These are phyloP conservation scores for Pseudopyricularia javanii DNA, from an alignment of 2,329 filamentous ascomycete species.

Conservation along the genomic window DNA sequence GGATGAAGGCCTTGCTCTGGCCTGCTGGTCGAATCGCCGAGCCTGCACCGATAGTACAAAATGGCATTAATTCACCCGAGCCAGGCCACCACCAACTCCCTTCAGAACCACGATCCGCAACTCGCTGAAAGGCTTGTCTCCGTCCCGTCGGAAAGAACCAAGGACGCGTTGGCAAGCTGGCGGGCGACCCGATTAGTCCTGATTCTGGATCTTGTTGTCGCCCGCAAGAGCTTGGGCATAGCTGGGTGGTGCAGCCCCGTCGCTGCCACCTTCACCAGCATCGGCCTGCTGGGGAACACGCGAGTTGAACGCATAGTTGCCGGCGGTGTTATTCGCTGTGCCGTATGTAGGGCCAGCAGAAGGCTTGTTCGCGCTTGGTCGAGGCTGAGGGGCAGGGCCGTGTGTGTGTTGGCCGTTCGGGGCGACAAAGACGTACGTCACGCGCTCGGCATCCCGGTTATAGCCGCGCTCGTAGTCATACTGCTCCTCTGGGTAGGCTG, in stretches of 20 bases:
- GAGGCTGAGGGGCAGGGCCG: neutral
- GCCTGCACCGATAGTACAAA: too few relatives aligned
- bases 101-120: too few relatives aligned
- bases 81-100: too few relatives aligned
- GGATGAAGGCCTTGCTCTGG: too few relatives aligned
- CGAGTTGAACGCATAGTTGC: constrained; percentile 3
- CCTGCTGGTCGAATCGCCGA: too few relatives aligned
- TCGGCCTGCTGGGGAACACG: constrained; percentile 12
- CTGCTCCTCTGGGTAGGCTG: constrained; percentile 67
- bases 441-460: constrained; percentile 43
- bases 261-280: constrained; percentile 29
- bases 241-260: constrained; percentile 55
- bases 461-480: constrained; percentile 56
- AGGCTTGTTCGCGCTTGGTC: constrained; percentile 14
- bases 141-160: neutral
- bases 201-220: constrained; percentile 78
- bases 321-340: constrained; percentile 18
- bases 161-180: too few relatives aligned
- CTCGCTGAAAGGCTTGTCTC: too few relatives aligned
- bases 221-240: constrained; percentile 85
- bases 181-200: constrained; percentile 31
- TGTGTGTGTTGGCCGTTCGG: constrained; percentile 15
- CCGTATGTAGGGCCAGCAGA: constrained; percentile 31
- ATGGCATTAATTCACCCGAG: too few relatives aligned
- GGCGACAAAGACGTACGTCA: constrained; percentile 66